These are phyloP conservation scores for Piromyces sp. DNA, from an alignment of 192 early-diverging fungal genomes.

Conservation along the genomic window DNA sequence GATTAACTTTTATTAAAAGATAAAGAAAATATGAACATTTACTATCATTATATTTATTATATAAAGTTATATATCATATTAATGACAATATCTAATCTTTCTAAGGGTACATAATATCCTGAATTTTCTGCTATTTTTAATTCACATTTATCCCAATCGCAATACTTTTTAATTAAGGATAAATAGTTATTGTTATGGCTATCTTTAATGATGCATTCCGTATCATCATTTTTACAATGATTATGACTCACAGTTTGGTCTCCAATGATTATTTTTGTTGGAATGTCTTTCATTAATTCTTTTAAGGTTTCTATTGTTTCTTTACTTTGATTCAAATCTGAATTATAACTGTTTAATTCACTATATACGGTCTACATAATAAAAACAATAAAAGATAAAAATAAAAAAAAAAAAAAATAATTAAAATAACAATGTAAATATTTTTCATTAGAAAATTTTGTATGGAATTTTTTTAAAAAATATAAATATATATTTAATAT, in stretches of 20 bases:
- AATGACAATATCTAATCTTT: background rate
- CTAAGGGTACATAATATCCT: background rate
- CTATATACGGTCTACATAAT: background rate
- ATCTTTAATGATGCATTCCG: background rate
- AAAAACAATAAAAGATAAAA: too few species aligned
- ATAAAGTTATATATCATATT: background rate
- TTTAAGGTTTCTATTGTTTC: background rate
- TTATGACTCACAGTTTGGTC: background rate
- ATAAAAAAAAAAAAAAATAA: background rate
- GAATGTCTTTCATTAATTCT: background rate
- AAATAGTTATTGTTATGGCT: background rate
- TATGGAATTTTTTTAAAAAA: too few species aligned
- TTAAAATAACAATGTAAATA: background rate
- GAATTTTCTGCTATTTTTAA: background rate
- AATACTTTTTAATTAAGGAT: background rate
- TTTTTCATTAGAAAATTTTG: background rate
- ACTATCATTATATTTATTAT: too few species aligned
- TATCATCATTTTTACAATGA: background rate
- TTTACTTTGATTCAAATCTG: background rate
- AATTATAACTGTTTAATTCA: background rate
- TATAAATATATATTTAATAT: too few species aligned
- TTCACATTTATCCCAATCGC: background rate
- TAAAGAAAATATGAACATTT: too few species aligned
- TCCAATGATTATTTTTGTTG: background rate
- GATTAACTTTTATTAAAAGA: too few species aligned